Evolutionary conservation across 1,284 basidiomycete species (phyloP), one percentile per base, ranked within the genome.

Genomic region (Meira miltonrushii): DNA sequence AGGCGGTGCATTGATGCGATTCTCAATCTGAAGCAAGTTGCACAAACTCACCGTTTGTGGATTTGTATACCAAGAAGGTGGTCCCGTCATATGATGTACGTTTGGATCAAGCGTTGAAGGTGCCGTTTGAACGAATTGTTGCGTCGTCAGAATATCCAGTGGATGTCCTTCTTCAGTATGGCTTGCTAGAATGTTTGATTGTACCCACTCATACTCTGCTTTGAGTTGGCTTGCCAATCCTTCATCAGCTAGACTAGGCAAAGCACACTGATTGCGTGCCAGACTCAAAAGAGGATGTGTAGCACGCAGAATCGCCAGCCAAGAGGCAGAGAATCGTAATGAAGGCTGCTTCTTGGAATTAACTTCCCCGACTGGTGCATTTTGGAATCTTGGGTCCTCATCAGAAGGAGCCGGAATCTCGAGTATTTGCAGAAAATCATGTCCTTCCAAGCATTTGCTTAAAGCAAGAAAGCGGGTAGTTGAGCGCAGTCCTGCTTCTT

Each of bases 41-140:
- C 90, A 91, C 67, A 96, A 88, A 1, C 90, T 87, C 57, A 86
- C 85, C 0, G 93, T 98, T 74, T 97, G 94, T 9, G 90, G 88
- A 72, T 95, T 96, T 5, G 87, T 86, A 78, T 90, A 93, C 81
- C 85, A 87, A 89, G 71, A 19, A 62, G 15, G 47, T 23, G 38
- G 11, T 4, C 25, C 37, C 38, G 23, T 54, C 13, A 59, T 59
- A 33, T 64, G 13, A 44, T 76, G 67, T 23, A 79, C 80, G 1
- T 81, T 81, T 5, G 79, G 77, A 55, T 81, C 77, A 9, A 75
- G 77, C 12, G 81, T 68, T 1, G 85, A 84, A 2, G 72, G 72
- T 12, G 74, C 74, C 0, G 74, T 77, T 2, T 58, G 59, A 0
- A 57, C 62, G 25, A 77, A 77, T 4, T 54, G 57, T 37, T 77